Evolutionary conservation across 495 filamentous ascomycete genomes (phyloP).

Genomic region (Aspergillus sclerotioniger): DNA sequence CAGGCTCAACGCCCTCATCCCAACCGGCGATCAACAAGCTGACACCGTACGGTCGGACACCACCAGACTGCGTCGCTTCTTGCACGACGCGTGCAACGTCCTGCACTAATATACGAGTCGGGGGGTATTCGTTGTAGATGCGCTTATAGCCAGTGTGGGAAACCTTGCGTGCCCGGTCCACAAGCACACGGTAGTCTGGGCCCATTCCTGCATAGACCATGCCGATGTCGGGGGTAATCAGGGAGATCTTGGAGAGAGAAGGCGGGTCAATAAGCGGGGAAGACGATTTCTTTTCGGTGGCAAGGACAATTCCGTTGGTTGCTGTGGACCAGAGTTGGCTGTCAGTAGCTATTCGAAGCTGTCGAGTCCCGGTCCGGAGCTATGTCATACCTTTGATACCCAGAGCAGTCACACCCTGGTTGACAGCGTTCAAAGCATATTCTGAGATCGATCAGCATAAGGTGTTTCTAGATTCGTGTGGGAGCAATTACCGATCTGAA

Average conservation of each 20-base stretch:
- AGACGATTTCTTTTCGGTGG: slow-evolving; percentile 98
- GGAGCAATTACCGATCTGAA: slow-evolving; percentile 55
- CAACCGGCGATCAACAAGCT: slow-evolving; percentile 93
- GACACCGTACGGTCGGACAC: slow-evolving; percentile 97
- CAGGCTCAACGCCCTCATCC: slow-evolving; percentile 93
- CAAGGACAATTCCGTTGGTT: slow-evolving; percentile 97
- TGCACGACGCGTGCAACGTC: slow-evolving; percentile 98
- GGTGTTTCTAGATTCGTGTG: not conserved
- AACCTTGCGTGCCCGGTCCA: slow-evolving; percentile 96
- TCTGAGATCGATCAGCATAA: slow-evolving; percentile 54
- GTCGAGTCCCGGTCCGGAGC: not conserved
- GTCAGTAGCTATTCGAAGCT: slow-evolving; percentile 13
- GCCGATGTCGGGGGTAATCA: slow-evolving; percentile 98
- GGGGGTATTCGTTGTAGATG: slow-evolving; percentile 99
- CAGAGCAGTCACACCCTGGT: slow-evolving; percentile 96
- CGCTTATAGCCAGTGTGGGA: slow-evolving; percentile 99
- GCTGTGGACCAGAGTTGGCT: slow-evolving; percentile 47
- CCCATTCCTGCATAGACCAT: slow-evolving; percentile 99
- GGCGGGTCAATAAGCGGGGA: slow-evolving; percentile 91
- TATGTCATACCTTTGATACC: slow-evolving; percentile 83
- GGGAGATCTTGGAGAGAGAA: slow-evolving; percentile 94
- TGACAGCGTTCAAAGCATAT: slow-evolving; percentile 98
- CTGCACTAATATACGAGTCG: slow-evolving; percentile 96
- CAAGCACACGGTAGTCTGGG: slow-evolving; percentile 94
- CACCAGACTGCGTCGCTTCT: slow-evolving; percentile 95